phyloP scores from a whole-genome alignment of 345 rosid genomes.

The Ailanthus altissimus region DNA sequence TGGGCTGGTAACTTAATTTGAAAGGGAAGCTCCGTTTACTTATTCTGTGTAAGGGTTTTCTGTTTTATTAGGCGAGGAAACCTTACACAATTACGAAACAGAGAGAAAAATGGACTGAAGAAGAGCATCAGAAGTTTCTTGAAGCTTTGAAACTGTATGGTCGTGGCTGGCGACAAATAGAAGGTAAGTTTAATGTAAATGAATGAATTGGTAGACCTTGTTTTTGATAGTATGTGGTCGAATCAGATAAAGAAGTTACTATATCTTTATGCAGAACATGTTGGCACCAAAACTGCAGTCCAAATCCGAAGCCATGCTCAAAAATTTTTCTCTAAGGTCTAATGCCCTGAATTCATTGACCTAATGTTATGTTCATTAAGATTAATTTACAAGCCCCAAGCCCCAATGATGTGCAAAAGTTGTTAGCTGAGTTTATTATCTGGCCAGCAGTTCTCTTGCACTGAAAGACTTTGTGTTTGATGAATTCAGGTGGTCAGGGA shows the following conservation, averaged over 20 bases:
- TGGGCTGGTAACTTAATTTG: too few species aligned
- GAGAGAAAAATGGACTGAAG: constrained; percentile 88
- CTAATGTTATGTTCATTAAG: not conserved
- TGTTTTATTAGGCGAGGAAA: constrained; percentile 56
- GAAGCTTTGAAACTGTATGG: constrained; percentile 86
- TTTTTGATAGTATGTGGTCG: not conserved
- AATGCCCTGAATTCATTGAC: constrained; percentile 7
- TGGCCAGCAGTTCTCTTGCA: not conserved
- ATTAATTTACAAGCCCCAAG: not conserved
- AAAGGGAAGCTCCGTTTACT: not conserved
- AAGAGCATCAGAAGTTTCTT: constrained; percentile 82
- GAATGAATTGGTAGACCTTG: not conserved
- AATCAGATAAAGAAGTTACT: constrained; percentile 17
- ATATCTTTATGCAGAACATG: constrained; percentile 57
- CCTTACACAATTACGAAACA: constrained; percentile 83
- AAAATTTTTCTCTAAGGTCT: constrained; percentile 90
- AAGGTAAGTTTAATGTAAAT: constrained; percentile 49
- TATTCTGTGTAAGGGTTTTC: not conserved
- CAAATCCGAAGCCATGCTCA: constrained; percentile 99
- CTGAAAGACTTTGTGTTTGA: constrained; percentile 16
- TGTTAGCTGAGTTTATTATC: not conserved
- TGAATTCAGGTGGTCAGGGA: constrained; percentile 62
- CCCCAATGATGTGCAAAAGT: not conserved
- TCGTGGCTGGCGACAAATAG: constrained; percentile 82
- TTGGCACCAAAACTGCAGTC: constrained; percentile 87